These are phyloP conservation scores for Neopestalotiopsis rosae DNA, from an alignment of 2,329 filamentous ascomycete species.

Conservation along the genomic window DNA sequence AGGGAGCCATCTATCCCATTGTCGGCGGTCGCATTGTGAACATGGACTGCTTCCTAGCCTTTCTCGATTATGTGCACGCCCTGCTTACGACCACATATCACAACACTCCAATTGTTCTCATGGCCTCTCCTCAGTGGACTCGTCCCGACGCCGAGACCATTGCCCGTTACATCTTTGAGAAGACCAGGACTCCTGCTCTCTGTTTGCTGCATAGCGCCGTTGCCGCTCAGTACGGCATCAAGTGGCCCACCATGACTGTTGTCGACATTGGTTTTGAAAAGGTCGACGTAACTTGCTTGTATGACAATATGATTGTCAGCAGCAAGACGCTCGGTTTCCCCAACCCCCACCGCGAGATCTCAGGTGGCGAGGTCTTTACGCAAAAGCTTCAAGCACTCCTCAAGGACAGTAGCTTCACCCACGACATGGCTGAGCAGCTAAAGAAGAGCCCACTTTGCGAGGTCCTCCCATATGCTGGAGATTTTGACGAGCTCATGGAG, in stretches of 20 bases:
- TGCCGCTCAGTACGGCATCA: constrained; percentile 84
- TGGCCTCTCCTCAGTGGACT: constrained; percentile 90
- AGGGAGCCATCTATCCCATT: constrained; percentile 86
- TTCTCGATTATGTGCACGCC: constrained; percentile 90
- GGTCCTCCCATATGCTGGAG: constrained; percentile 62
- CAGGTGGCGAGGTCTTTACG: constrained; percentile 89
- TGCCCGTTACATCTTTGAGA: constrained; percentile 95
- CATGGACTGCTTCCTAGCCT: constrained; percentile 91
- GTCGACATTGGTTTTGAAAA: constrained; percentile 93
- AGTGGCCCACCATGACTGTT: constrained; percentile 77
- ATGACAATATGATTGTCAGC: constrained; percentile 77
- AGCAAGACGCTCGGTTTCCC: constrained; percentile 66
- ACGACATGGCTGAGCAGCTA: constrained; percentile 73
- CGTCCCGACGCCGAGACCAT: constrained; percentile 85
- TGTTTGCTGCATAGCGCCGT: constrained; percentile 88
- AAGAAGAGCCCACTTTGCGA: constrained; percentile 72
- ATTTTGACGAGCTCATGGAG: constrained; percentile 51
- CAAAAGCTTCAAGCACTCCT: constrained; percentile 73
- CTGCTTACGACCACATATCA: constrained; percentile 90
- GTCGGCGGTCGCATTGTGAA: constrained; percentile 79
- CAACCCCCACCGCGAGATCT: constrained; percentile 51
- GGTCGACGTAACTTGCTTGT: constrained; percentile 89
- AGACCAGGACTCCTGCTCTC: constrained; percentile 92
- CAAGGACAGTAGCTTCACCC: constrained; percentile 60
- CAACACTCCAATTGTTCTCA: constrained; percentile 92